A percentile compares a stretch with the other conserved stretches of the same genome.
phyloP scores from a whole-genome alignment of 805 yeast genomes.

The Kodamaea kakaduensis region DNA sequence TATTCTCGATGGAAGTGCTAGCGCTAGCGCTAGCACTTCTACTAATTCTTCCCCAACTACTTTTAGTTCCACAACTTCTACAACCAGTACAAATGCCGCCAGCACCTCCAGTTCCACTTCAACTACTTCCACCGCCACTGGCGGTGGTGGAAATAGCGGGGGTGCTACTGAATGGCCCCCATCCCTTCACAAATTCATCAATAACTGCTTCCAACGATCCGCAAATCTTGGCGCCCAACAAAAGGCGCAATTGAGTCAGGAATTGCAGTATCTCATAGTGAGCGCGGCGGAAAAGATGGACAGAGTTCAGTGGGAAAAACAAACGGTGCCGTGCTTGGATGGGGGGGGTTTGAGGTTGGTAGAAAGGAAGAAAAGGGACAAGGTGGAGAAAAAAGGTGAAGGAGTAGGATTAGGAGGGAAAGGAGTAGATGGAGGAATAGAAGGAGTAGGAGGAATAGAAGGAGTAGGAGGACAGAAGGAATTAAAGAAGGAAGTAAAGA shows the following conservation, averaged over 20 bases:
- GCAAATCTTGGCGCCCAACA: conserved; percentile 30
- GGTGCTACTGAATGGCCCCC: conserved; percentile 45
- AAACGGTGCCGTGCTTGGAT: conserved; percentile 46
- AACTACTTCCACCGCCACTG: no score
- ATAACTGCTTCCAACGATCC: conserved; percentile 41
- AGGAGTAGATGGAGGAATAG: background rate
- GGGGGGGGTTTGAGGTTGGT: conserved; percentile 13
- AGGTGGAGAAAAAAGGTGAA: no score
- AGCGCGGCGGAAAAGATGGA: conserved; percentile 39
- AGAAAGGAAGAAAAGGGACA: no score
- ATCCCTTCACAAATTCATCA: conserved; percentile 49
- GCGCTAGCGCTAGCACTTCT: no score
- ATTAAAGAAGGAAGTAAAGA: background rate
- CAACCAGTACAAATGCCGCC: no score
- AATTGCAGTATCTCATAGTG: conserved; percentile 48
- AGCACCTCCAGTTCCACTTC: no score
- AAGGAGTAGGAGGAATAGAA: background rate
- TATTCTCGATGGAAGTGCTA: background rate
- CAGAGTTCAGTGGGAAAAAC: conserved; percentile 51
- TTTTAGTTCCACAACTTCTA: no score
- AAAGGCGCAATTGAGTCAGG: conserved; percentile 42
- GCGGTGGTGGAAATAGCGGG: no score
- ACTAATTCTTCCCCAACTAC: no score
- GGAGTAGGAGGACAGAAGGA: background rate
- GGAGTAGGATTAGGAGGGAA: background rate